Evolutionary conservation across 2,329 filamentous ascomycete species (phyloP).

Genomic region (Epichloe glyceriae): DNA sequence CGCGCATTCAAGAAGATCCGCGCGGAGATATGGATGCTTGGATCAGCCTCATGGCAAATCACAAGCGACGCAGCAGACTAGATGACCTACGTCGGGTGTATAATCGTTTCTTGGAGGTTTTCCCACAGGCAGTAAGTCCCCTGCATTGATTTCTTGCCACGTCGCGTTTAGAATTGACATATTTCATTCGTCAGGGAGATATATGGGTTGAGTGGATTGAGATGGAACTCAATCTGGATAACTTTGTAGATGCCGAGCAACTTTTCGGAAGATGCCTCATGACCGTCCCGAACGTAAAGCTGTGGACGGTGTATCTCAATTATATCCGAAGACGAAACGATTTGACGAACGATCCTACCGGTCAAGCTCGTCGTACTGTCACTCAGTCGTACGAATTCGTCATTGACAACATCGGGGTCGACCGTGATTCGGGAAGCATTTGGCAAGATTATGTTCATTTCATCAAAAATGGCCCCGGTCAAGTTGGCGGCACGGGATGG

Average conservation of each 20-base stretch:
- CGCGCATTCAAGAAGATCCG: constrained; percentile 82
- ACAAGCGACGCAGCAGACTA: constrained; percentile 67
- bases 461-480: constrained; percentile 75
- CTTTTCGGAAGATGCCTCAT: constrained; percentile 74
- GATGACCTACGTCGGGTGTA: constrained; percentile 72
- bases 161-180: constrained; percentile 1
- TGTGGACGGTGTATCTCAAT: constrained; percentile 91
- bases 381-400: constrained; percentile 87
- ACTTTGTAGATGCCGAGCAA: constrained; percentile 65
- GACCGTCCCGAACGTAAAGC: constrained; percentile 65
- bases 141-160: background rate
- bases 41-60: constrained; percentile 74
- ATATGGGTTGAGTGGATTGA: constrained; percentile 82
- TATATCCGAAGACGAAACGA: constrained; percentile 90
- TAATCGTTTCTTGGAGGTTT: constrained; percentile 74
- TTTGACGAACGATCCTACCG: constrained; percentile 61
- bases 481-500: constrained; percentile 76
- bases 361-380: constrained; percentile 65
- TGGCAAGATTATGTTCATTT: constrained; percentile 96
- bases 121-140: constrained; percentile 72
- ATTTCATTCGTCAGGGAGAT: constrained; percentile 54
- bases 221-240: constrained; percentile 80
- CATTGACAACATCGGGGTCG: constrained; percentile 76
- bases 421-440: constrained; percentile 76
- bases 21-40: constrained; percentile 88